A percentile compares a stretch with the other conserved stretches of the same genome.
Evolutionary conservation across 2,329 filamentous ascomycete genomes (phyloP).

Genomic region (Cordyceps cateniannulata): DNA sequence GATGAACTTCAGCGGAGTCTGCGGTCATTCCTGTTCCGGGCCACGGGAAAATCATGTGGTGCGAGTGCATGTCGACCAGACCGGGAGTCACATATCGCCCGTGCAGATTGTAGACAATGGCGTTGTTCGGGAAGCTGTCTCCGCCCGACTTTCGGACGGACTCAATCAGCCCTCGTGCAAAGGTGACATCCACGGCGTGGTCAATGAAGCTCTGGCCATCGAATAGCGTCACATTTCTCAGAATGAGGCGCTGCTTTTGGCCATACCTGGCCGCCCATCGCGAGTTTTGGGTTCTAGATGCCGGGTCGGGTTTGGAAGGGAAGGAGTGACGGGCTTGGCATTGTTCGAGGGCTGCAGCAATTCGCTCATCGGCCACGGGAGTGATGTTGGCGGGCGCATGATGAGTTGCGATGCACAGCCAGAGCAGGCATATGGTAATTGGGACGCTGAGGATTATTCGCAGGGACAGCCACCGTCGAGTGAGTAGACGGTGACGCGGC

Average conservation of each 20-base stretch:
- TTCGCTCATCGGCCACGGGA: not conserved
- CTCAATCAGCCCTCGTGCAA: slow-evolving; percentile 31
- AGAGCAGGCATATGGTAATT: not conserved
- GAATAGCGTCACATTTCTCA: slow-evolving; percentile 37
- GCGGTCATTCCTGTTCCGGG: slow-evolving; percentile 24
- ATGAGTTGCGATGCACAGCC: not conserved
- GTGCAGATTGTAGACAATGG: slow-evolving; percentile 24
- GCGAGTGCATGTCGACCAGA: slow-evolving; percentile 40
- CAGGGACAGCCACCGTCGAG: not conserved
- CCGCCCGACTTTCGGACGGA: slow-evolving; percentile 21
- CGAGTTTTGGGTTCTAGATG: slow-evolving; percentile 23
- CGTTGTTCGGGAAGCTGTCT: slow-evolving; percentile 8
- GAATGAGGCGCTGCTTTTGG: slow-evolving; percentile 29
- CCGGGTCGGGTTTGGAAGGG: not conserved
- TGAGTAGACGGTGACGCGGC: not conserved
- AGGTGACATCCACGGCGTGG: slow-evolving; percentile 29
- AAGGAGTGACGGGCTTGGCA: not conserved
- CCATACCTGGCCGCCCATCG: slow-evolving; percentile 33
- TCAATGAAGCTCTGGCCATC: slow-evolving; percentile 32
- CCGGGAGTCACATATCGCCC: slow-evolving; percentile 37
- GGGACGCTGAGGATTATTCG: not conserved
- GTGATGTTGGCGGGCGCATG: not conserved
- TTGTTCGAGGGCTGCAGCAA: not conserved
- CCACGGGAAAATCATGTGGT: slow-evolving; percentile 30
- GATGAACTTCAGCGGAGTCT: slow-evolving; percentile 32